Evolutionary conservation across 192 early-diverging fungal species (phyloP).

Genomic region (Coemansia sp.): DNA sequence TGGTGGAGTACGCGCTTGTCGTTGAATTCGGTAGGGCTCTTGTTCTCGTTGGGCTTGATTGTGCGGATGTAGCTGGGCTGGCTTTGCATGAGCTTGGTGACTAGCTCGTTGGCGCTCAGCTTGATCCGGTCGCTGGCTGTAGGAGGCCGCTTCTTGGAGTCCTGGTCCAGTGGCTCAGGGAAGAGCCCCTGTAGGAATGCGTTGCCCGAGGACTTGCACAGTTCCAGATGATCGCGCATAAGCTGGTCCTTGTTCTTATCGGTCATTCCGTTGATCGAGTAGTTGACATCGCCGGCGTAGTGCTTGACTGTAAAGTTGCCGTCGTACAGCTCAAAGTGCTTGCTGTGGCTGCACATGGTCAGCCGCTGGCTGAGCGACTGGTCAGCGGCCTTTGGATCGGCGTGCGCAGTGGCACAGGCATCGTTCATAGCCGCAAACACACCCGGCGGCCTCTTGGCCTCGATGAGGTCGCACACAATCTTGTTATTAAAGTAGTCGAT

Average conservation of each 20-base stretch:
- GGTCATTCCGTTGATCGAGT: constrained; percentile 87
- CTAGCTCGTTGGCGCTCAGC: constrained; percentile 75
- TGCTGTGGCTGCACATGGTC: constrained; percentile 61
- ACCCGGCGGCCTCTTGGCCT: constrained; percentile 93
- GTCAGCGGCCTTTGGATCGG: constrained; percentile 77
- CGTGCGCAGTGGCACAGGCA: constrained; percentile 96
- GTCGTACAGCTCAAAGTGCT: constrained; percentile 70
- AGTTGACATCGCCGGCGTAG: constrained; percentile 96
- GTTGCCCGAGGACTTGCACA: constrained; percentile 77
- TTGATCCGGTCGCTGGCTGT: constrained; percentile 98
- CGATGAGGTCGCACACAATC: constrained; percentile 97
- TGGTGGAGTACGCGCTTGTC: constrained; percentile 90
- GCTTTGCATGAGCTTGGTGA: constrained; percentile 91
- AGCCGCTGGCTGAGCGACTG: constrained; percentile 69
- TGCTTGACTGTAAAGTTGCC: constrained; percentile 82
- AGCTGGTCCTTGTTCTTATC: constrained; percentile 98
- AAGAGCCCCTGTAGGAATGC: constrained; percentile 78
- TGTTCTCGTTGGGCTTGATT: constrained; percentile 98
- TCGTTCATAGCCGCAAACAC: constrained; percentile 93
- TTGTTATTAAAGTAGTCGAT: constrained; percentile 99
- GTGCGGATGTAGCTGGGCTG: constrained; percentile 94
- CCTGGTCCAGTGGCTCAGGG: constrained; percentile 84
- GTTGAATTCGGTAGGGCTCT: constrained; percentile 89
- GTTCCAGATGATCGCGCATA: constrained; percentile 85
- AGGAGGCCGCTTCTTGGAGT: constrained; percentile 94